Evolutionary conservation across 2,329 filamentous ascomycete species (phyloP).

Genomic region (Fusarium denticulatum): DNA sequence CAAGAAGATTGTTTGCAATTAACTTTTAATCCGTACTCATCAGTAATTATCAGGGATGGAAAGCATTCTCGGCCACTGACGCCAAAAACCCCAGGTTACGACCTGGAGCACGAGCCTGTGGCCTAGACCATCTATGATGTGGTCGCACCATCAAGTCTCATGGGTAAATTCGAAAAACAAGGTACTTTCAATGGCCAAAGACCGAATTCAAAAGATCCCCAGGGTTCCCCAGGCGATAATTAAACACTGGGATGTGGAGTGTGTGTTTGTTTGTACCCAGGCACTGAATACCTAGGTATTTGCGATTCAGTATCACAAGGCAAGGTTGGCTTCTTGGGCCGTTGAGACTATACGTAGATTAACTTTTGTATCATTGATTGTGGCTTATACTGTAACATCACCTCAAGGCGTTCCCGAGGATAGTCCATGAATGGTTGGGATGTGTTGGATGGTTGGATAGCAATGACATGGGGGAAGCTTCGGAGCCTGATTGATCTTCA

Average conservation of each 20-base stretch:
- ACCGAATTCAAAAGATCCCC: slow-evolving; percentile 1
- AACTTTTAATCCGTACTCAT: not conserved
- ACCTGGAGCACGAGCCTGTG: slow-evolving; percentile 5
- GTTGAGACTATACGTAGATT: not conserved
- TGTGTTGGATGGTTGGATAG: not conserved
- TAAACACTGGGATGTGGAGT: slow-evolving; percentile 3
- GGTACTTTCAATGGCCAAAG: not conserved
- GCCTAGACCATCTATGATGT: not conserved
- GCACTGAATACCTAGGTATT: not conserved
- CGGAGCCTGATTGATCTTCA: slow-evolving; percentile 41
- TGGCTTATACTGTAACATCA: slow-evolving; percentile 14
- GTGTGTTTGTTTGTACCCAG: not conserved
- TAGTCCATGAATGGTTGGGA: not conserved
- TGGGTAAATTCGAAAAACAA: not conserved
- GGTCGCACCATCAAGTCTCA: slow-evolving; percentile 8
- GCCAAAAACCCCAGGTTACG: slow-evolving; percentile 3
- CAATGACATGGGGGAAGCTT: slow-evolving; percentile 26
- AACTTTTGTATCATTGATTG: slow-evolving; percentile 21
- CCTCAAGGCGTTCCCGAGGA: slow-evolving; percentile 4
- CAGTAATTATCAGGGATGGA: not conserved
- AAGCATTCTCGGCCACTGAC: slow-evolving; percentile 3
- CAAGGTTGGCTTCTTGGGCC: not conserved
- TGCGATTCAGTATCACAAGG: not conserved
- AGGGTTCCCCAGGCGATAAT: slow-evolving; percentile 19
- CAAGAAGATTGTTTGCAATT: not conserved